Conservation (phyloP, 257 asterid genomes). For the Salvia rosmarinus region DNA sequence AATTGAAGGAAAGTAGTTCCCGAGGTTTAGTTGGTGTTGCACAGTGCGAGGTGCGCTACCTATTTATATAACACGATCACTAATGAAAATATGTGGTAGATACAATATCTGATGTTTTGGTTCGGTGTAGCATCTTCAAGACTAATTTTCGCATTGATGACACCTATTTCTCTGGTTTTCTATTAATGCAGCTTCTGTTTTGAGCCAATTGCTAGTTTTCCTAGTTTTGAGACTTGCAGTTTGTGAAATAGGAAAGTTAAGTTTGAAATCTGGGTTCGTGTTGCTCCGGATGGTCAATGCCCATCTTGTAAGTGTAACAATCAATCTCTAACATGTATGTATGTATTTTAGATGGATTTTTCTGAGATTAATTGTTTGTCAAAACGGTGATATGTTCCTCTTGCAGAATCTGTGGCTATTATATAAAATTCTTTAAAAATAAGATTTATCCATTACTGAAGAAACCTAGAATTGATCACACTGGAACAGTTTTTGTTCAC, state of each 20-base stretch:
- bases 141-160: neutral
- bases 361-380: neutral
- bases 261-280: conserved; percentile 4
- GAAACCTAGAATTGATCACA: neutral
- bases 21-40: neutral
- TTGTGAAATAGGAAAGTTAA: neutral
- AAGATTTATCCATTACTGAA: neutral
- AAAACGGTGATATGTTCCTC: neutral
- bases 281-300: neutral
- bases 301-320: neutral
- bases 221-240: neutral
- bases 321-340: neutral
- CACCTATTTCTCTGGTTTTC: neutral
- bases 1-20: neutral
- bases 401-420: neutral
- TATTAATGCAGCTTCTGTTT: neutral
- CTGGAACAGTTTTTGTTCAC: neutral
- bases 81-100: neutral
- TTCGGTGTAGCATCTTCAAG: neutral
- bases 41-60: too few species aligned
- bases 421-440: neutral
- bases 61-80: neutral
- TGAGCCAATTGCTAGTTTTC: neutral
- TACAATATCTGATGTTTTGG: neutral
- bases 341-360: neutral